A percentile compares a stretch with the other conserved stretches of the same genome.
phyloP scores from a whole-genome alignment of 1,139 yeast genomes.

The Insectozyma bohioensis region DNA sequence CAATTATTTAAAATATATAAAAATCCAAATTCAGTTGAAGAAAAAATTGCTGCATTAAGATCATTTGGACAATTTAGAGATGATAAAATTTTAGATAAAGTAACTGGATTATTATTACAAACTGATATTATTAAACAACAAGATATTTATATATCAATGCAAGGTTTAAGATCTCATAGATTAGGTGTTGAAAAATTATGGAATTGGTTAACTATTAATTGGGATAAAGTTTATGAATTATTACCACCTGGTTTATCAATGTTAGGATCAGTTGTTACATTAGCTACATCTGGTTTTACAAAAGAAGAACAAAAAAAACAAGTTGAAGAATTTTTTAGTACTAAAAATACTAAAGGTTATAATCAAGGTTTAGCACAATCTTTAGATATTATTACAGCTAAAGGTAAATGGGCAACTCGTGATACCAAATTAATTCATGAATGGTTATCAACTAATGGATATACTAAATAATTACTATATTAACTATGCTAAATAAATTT shows the following conservation, averaged over 20 bases:
- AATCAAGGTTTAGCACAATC: slow-evolving; percentile 74
- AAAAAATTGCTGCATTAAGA: slow-evolving; percentile 73
- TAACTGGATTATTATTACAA: slow-evolving; percentile 61
- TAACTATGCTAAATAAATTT: too few species aligned
- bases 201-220: slow-evolving; percentile 76
- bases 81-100: slow-evolving; percentile 55
- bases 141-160: slow-evolving; percentile 79
- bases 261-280: slow-evolving; percentile 69
- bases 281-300: slow-evolving; percentile 66
- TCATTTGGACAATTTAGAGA: slow-evolving; percentile 72
- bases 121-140: slow-evolving; percentile 73
- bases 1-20: slow-evolving; percentile 62
- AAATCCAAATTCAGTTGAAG: slow-evolving; percentile 68
- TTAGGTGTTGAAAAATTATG: slow-evolving; percentile 68
- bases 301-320: slow-evolving; percentile 56
- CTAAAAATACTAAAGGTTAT: slow-evolving; percentile 68
- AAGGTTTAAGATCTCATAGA: slow-evolving; percentile 61
- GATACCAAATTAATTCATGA: slow-evolving; percentile 53
- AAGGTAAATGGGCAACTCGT: slow-evolving; percentile 65
- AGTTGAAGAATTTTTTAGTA: slow-evolving; percentile 57
- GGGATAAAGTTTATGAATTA: slow-evolving; percentile 62
- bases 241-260: slow-evolving; percentile 83
- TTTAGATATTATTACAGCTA: slow-evolving; percentile 63
- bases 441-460: slow-evolving; percentile 54
- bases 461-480: slow-evolving; percentile 24